Conservation (phyloP, 2,329 filamentous ascomycete species). For the Dothidotthia symphoricarpi region DNA sequence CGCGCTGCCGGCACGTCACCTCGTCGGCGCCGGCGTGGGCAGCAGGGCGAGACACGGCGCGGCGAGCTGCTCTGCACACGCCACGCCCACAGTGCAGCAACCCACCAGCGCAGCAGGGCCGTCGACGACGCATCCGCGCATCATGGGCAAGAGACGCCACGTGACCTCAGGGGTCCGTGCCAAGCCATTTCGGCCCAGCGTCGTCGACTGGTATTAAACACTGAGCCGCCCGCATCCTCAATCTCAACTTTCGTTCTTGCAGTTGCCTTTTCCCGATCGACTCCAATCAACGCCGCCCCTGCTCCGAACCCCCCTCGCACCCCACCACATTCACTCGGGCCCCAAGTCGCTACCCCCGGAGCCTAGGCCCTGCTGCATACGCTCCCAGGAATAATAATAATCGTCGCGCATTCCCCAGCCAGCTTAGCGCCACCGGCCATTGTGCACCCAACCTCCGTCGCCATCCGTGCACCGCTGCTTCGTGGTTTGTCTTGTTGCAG, state of each 20-base stretch:
- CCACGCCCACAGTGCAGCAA: too few relatives aligned
- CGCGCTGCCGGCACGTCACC: too few relatives aligned
- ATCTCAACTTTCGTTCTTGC: conserved; percentile 16
- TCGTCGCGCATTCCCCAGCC: conserved; percentile 18
- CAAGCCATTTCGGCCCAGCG: too few relatives aligned
- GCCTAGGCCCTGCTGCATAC: conserved; percentile 13
- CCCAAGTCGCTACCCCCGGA: conserved; percentile 17
- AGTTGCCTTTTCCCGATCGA: conserved; percentile 31
- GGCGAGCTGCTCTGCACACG: too few relatives aligned
- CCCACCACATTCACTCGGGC: conserved; percentile 16
- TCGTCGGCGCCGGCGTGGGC: too few relatives aligned
- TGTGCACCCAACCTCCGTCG: conserved; percentile 16
- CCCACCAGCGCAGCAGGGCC: too few relatives aligned
- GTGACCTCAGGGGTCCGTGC: too few relatives aligned
- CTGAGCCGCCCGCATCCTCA: conserved; percentile 10
- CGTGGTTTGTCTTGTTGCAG: conserved; percentile 25
- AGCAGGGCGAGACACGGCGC: too few relatives aligned
- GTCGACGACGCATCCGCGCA: neutral
- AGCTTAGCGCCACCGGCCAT: conserved; percentile 19
- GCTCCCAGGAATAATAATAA: conserved; percentile 7
- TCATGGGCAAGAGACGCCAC: too few relatives aligned
- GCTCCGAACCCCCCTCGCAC: conserved; percentile 30
- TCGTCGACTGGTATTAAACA: conserved; percentile 7
- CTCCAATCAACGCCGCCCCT: conserved; percentile 35
- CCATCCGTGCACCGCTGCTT: conserved; percentile 22